Evolutionary conservation across 2,329 filamentous ascomycete genomes (phyloP).

Genomic region (Clarireedia monteithiana): DNA sequence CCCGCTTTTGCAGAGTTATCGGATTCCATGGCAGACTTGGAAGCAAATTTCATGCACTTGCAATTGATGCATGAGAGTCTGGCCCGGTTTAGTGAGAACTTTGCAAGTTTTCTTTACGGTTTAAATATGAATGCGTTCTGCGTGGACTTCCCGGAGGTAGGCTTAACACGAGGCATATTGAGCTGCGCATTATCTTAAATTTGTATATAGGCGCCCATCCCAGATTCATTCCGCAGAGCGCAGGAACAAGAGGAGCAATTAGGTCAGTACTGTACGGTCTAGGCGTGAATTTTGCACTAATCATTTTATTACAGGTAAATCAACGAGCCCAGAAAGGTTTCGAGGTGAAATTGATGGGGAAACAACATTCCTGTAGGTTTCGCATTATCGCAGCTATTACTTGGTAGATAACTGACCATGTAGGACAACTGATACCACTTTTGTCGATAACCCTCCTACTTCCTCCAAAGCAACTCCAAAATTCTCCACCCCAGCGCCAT

Average conservation of each 20-base stretch:
- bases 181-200: slow-evolving; percentile 5
- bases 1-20: slow-evolving; percentile 88
- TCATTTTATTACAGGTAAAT: slow-evolving; percentile 17
- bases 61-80: slow-evolving; percentile 95
- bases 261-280: slow-evolving; percentile 27
- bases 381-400: background rate
- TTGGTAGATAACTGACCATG: slow-evolving; percentile 11
- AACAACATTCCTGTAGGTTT: slow-evolving; percentile 72
- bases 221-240: slow-evolving; percentile 71
- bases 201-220: slow-evolving; percentile 60
- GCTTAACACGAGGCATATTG: slow-evolving; percentile 7
- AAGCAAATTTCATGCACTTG: slow-evolving; percentile 95
- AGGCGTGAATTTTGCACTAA: slow-evolving; percentile 7
- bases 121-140: slow-evolving; percentile 99
- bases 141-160: slow-evolving; percentile 90
- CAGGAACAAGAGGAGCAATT: slow-evolving; percentile 48
- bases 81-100: slow-evolving; percentile 88
- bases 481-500: slow-evolving; percentile 27
- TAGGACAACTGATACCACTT: slow-evolving; percentile 86
- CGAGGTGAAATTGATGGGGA: slow-evolving; percentile 48
- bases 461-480: slow-evolving; percentile 42
- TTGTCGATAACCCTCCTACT: slow-evolving; percentile 73
- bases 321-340: slow-evolving; percentile 31
- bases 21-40: slow-evolving; percentile 89
- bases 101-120: slow-evolving; percentile 90